Base-by-base conservation (phyloP, 257 asterid species). In the Cordia subcordata region DNA sequence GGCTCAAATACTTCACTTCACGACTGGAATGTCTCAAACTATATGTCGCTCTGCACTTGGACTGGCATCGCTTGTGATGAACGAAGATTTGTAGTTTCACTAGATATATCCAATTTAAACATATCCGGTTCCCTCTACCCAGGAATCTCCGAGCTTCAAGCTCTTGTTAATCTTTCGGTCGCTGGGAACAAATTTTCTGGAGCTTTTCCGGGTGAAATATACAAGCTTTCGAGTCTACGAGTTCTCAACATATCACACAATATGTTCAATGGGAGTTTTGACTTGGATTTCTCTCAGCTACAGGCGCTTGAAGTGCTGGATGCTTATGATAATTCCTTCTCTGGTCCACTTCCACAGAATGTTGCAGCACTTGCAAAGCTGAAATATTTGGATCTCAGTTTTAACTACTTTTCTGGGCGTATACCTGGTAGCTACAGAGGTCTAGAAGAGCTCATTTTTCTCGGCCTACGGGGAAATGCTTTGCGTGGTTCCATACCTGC, bases 61-160 rank as follows among this genome's bases (percentile, higher is more conserved):
- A 57, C 53, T 17, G 78, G 81, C 53, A 60, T 76, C 57, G 58
- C 46, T 0, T 76, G 78, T 64, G 75, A 76, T 50, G 40, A 59
- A 23, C 51, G 66, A 47, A 59, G 66, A 68, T 60, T 57, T 23
- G 64, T 76, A n/a, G 60, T 67, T 19, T 58, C 81, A 4, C 27
- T 76, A 19, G 81, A 76, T 49, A 68, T 76, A 16, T 76, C 78
- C 64, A 76, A 72, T 68, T 70, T 76, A 13, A 76, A 76, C 64
- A 68, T 76, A 18, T 72, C 78, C 10, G 81, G 81, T 52, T 61
- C 67, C 20, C 46, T 76, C 15, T 57, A 75, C 8, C 75, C 71
- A 49, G 49, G 60, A 12, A 59, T 72, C 27, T 39, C 68, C n/a
- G 54, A 72, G 50, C 81, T 76, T 20, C 68, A 42, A 18, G 35